Conservation (phyloP, 2,329 filamentous ascomycete genomes). For the Chaetomium sp. region DNA sequence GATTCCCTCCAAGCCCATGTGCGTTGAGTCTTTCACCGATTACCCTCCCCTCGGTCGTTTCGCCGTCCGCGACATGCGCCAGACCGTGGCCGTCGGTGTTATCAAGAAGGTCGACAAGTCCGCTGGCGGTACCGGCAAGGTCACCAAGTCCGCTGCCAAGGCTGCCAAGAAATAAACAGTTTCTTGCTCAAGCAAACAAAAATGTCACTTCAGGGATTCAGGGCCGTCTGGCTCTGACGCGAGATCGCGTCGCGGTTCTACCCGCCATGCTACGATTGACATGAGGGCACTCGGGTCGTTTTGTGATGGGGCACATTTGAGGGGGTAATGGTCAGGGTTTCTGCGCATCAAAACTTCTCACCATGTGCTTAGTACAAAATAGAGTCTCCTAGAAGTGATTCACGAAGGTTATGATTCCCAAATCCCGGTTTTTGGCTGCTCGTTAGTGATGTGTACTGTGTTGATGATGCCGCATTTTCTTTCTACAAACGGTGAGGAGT, state of each 20-base stretch:
- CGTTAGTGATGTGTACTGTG: not conserved
- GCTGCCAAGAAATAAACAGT: conserved; percentile 70
- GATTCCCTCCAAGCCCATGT: conserved; percentile 99
- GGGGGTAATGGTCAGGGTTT: conserved; percentile 38
- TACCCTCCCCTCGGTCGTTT: conserved; percentile 99
- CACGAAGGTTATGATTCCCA: conserved; percentile 35
- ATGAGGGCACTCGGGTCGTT: conserved; percentile 38
- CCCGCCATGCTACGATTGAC: conserved; percentile 35
- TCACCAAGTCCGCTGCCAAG: conserved; percentile 73
- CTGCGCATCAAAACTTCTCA: conserved; percentile 40
- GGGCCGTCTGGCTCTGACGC: conserved; percentile 28
- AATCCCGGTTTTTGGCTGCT: not conserved
- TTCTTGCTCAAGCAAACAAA: conserved; percentile 29
- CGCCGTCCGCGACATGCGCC: conserved; percentile 98
- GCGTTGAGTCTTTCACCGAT: conserved; percentile 99
- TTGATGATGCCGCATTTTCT: not conserved
- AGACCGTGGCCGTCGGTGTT: conserved; percentile 90
- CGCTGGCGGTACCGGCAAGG: conserved; percentile 60
- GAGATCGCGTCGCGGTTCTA: conserved; percentile 31
- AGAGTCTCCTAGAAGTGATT: conserved; percentile 42
- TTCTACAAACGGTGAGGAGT: not conserved
- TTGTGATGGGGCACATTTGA: conserved; percentile 39
- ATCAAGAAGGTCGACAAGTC: conserved; percentile 84
- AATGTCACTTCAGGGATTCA: conserved; percentile 28
- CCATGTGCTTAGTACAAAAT: conserved; percentile 42